These are phyloP conservation scores for Colletotrichum liriopes DNA, from an alignment of 2,329 filamentous ascomycete genomes.

Conservation along the genomic window DNA sequence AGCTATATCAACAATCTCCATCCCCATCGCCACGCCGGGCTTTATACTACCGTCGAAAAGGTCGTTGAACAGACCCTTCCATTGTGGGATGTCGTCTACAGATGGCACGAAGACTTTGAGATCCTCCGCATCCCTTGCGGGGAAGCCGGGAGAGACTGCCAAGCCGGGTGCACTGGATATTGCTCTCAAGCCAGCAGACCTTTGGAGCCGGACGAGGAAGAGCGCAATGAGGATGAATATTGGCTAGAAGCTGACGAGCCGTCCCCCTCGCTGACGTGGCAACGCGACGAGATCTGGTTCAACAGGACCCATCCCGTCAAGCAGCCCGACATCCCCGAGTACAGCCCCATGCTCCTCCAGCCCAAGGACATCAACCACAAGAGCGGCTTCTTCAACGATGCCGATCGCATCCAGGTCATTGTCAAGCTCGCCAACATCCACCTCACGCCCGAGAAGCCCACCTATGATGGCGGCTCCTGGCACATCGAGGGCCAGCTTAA, in stretches of 20 bases:
- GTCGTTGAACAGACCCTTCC: conserved; percentile 60
- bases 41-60: conserved; percentile 60
- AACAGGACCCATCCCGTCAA: conserved; percentile 46
- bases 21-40: conserved; percentile 54
- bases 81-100: conserved; percentile 60
- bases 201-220: conserved; percentile 47
- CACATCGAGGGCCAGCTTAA: conserved; percentile 72
- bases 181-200: conserved; percentile 44
- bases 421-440: conserved; percentile 75
- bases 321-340: conserved; percentile 31
- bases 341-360: conserved; percentile 1
- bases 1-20: conserved; percentile 71
- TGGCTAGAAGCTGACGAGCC: conserved; percentile 20
- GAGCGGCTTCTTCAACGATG: conserved; percentile 50
- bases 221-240: conserved; percentile 42
- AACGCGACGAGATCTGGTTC: conserved; percentile 50
- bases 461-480: conserved; percentile 68
- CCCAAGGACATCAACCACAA: conserved; percentile 47
- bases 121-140: conserved; percentile 47
- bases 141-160: conserved; percentile 44
- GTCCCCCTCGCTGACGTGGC: conserved; percentile 40
- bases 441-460: conserved; percentile 70
- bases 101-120: conserved; percentile 50
- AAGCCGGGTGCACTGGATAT: conserved; percentile 34
- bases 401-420: conserved; percentile 70